phyloP scores from a whole-genome alignment of 169 alveolate genomes.

The Plasmodium cynomolgi region DNA sequence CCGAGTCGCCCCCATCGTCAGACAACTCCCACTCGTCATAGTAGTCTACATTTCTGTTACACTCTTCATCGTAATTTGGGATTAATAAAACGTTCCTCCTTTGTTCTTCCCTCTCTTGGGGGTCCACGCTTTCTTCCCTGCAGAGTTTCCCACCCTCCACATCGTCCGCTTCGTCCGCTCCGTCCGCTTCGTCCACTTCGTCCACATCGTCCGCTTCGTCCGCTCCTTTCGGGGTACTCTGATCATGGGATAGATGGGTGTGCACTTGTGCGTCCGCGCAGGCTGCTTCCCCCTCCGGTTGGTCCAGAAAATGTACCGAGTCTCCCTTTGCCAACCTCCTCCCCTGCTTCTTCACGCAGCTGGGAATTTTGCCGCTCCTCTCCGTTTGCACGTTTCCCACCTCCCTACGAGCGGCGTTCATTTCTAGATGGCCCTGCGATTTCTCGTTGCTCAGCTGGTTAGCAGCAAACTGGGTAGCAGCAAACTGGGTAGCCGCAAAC shows the following conservation, averaged over 20 bases:
- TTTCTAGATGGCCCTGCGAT: not conserved
- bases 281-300: not conserved
- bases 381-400: not conserved
- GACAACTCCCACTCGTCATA: not conserved
- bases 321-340: not conserved
- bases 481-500: too few species aligned
- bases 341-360: not conserved
- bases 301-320: not conserved
- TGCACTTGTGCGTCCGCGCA: not conserved
- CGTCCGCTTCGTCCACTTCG: not conserved
- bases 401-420: not conserved
- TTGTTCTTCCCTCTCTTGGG: not conserved
- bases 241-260: not conserved
- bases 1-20: not conserved
- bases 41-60: not conserved
- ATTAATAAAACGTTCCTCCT: not conserved
- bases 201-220: not conserved
- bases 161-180: not conserved
- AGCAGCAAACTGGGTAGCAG: too few species aligned
- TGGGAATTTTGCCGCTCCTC: not conserved
- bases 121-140: not conserved
- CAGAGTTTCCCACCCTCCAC: not conserved
- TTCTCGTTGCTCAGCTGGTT: not conserved
- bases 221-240: not conserved
- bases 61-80: slow-evolving; percentile 21